phyloP scores from a whole-genome alignment of 2,329 filamentous ascomycete genomes.

The Colletotrichum chlorophyti region DNA sequence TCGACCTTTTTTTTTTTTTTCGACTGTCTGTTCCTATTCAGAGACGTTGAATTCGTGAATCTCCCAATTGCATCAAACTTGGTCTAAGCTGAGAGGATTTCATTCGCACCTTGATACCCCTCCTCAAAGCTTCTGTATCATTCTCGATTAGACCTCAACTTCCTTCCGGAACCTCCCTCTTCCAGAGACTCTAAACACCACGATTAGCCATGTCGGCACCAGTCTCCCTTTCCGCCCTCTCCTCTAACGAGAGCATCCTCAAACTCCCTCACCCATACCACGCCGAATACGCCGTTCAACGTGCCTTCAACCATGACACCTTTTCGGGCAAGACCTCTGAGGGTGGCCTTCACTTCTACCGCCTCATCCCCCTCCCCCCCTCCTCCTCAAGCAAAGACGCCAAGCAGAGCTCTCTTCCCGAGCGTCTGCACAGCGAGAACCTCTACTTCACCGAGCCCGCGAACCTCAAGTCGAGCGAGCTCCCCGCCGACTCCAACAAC shows the following conservation, averaged over 20 bases:
- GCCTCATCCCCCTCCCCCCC: constrained; percentile 40
- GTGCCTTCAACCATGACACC: constrained; percentile 34
- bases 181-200: no score
- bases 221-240: constrained; percentile 36
- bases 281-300: constrained; percentile 50
- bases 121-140: background rate
- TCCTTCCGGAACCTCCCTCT: no score
- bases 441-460: constrained; percentile 54
- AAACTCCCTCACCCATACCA: constrained; percentile 59
- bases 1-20: background rate
- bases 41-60: background rate
- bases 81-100: background rate
- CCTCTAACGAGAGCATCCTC: constrained; percentile 46
- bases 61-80: constrained; percentile 4
- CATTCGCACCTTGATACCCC: background rate
- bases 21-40: background rate
- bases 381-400: constrained; percentile 31
- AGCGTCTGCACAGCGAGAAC: constrained; percentile 41
- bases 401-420: constrained; percentile 38
- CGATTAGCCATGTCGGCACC: constrained; percentile 35
- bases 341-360: constrained; percentile 39
- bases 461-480: constrained; percentile 56
- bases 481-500: constrained; percentile 59
- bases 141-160: background rate
- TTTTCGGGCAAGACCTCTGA: constrained; percentile 28